Base-by-base conservation (phyloP, 768 basidiomycete genomes). In the Leccinum obscurum region DNA sequence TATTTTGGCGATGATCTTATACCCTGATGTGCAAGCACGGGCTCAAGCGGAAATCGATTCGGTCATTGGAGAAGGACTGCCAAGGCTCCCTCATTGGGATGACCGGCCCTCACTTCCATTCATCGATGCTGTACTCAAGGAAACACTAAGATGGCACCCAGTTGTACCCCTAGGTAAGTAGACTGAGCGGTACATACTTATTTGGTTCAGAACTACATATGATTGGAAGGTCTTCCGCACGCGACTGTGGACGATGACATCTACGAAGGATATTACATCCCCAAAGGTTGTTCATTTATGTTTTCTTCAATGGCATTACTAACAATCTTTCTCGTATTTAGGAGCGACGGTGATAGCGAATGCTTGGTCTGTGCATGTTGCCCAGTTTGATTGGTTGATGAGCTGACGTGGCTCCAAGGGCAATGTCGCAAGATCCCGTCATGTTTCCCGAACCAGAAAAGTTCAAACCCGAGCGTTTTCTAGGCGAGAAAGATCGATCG, bases 231-330 rank as follows among this genome's bases (percentile, higher is more conserved):
- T 5, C 57, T 75, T n/a, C 70, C 73, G 6, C 77, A 77, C 53
- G 62, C 66, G 15, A 61, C 67, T 4, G 77, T 77, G 2, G 65
- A 75, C 37, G 78, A 80, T 56, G 81, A 79, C 54, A 57, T 75
- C 15, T 81, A 81, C 59, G 70, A 76, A 51, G 77, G 78, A 22
- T 81, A 81, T 57, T 63, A 81, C 6, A 86, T 87, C 48, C 83
- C 85, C 10, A 76, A 77, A 62, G 84, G 83, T 63, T 70, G 79
- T 26, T 39, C 22, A 13, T 49, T 34, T 44, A 22, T 39, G 20
- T 26, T 52, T 49, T 20, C 49, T 50, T 13, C 56, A 39, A 59
- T 30, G 46, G 39, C 2, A 35, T 50, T 7, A 22, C 28, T 35
- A 13, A 62, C 15, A 15, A 2, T 50, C 24, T 39, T 14, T 26